These are phyloP conservation scores for Euphorbia corollata DNA, from an alignment of 441 rosid genomes.

Conservation along the genomic window DNA sequence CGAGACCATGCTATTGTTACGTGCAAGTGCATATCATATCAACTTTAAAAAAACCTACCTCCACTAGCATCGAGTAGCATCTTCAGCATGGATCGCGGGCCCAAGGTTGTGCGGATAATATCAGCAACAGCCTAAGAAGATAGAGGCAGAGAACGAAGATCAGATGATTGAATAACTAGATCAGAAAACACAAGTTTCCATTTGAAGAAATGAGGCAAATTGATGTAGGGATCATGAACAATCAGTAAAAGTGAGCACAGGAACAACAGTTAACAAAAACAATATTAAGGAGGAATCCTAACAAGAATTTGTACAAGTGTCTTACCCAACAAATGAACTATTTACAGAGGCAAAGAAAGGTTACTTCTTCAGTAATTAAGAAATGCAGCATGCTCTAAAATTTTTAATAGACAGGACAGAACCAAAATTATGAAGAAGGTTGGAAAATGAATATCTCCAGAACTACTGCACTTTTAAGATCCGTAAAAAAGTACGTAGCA, in stretches of 20 bases:
- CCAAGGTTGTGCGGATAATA: slow-evolving; percentile 81
- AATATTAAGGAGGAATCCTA: background rate
- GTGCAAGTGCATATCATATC: background rate
- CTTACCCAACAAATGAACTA: background rate
- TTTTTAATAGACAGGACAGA: background rate
- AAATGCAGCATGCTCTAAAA: background rate
- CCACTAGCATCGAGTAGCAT: slow-evolving; percentile 85
- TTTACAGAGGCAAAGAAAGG: background rate
- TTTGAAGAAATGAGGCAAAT: background rate
- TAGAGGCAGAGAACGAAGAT: background rate
- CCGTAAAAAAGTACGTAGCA: background rate
- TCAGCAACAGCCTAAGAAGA: slow-evolving; percentile 71
- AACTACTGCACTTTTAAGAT: background rate
- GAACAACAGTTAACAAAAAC: background rate
- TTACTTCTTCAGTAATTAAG: too few relatives aligned
- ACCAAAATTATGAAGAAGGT: background rate
- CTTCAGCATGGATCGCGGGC: slow-evolving; percentile 91
- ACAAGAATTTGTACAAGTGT: background rate
- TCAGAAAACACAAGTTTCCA: background rate
- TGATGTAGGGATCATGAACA: background rate
- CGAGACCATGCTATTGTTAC: background rate
- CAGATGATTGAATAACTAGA: background rate
- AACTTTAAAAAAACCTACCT: slow-evolving; percentile 31
- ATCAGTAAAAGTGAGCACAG: background rate
- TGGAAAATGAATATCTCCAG: background rate